Conservation (phyloP, 495 filamentous ascomycete genomes). For the Neurospora sp. region DNA sequence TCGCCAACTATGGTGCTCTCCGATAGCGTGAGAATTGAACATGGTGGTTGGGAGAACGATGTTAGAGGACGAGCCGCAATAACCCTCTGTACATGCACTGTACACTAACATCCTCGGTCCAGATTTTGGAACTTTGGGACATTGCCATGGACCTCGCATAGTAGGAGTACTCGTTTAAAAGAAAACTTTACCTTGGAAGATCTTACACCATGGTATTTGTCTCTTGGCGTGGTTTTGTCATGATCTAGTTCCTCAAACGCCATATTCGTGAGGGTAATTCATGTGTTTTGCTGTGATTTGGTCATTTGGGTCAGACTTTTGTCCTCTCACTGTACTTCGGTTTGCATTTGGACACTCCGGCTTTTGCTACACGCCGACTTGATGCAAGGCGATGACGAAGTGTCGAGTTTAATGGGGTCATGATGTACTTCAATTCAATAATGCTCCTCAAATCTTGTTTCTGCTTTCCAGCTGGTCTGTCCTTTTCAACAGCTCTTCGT, state of each 20-base stretch:
- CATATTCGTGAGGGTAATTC: not conserved
- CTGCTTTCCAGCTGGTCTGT: too few relatives aligned
- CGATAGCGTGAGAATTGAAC: not conserved
- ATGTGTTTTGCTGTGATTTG: not conserved
- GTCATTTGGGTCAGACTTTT: not conserved
- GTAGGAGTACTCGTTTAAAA: too few relatives aligned
- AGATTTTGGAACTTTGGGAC: too few relatives aligned
- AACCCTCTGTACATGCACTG: not conserved
- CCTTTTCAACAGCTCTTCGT: too few relatives aligned
- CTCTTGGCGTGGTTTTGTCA: not conserved
- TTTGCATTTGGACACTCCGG: too few relatives aligned
- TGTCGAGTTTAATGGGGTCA: too few relatives aligned
- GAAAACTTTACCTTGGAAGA: too few relatives aligned
- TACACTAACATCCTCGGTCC: not conserved
- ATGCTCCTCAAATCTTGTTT: too few relatives aligned
- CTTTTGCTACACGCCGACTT: too few relatives aligned
- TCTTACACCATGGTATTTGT: not conserved
- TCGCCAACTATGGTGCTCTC: not conserved
- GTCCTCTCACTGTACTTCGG: not conserved
- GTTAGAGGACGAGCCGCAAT: not conserved
- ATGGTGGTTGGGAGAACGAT: not conserved
- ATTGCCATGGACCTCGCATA: too few relatives aligned
- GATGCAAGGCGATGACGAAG: too few relatives aligned
- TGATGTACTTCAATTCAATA: too few relatives aligned
- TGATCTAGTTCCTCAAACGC: not conserved